These are phyloP conservation scores for Guyanaporus albipodus DNA, from an alignment of 768 basidiomycete species.

Conservation along the genomic window DNA sequence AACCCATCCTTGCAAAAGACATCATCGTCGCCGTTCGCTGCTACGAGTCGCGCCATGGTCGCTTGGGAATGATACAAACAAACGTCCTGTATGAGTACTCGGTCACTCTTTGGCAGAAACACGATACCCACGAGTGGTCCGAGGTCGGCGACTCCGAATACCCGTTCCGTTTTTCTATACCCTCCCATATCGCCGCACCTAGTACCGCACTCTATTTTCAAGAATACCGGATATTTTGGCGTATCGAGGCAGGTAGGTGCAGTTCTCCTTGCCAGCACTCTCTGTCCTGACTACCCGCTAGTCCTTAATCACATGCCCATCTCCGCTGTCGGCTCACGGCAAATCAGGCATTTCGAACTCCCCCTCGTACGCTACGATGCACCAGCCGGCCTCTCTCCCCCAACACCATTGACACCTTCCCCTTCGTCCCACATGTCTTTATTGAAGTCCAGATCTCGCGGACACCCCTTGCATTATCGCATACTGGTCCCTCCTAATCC, in stretches of 20 bases:
- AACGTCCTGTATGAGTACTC: constrained; percentile 68
- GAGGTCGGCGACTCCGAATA: constrained; percentile 62
- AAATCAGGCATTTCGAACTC: constrained; percentile 68
- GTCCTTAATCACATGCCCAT: constrained; percentile 68
- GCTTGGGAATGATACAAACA: constrained; percentile 51
- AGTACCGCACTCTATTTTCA: constrained; percentile 65
- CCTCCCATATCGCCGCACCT: constrained; percentile 56
- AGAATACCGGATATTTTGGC: constrained; percentile 78
- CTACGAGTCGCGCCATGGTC: constrained; percentile 72
- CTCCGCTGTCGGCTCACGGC: constrained; percentile 60
- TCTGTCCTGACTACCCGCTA: constrained; percentile 30
- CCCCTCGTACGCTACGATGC: constrained; percentile 68
- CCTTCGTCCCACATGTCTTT: constrained; percentile 37
- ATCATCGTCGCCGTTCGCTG: constrained; percentile 76
- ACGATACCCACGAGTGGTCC: constrained; percentile 51
- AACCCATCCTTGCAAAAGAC: constrained; percentile 60
- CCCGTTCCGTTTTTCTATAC: constrained; percentile 69
- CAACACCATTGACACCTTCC: constrained; percentile 34
- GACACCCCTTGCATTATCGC: constrained; percentile 56
- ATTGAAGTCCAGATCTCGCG: constrained; percentile 51
- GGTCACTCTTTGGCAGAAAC: constrained; percentile 66
- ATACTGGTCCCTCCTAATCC: constrained; percentile 52
- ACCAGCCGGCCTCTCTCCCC: constrained; percentile 39
- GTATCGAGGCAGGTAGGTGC: constrained; percentile 72
- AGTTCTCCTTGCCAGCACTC: constrained; percentile 3